Percentiles rank a stretch among this genome's conserved stretches.
Evolutionary conservation across 1,284 basidiomycete species (phyloP).

Genomic region (Irpex rosettiformis): DNA sequence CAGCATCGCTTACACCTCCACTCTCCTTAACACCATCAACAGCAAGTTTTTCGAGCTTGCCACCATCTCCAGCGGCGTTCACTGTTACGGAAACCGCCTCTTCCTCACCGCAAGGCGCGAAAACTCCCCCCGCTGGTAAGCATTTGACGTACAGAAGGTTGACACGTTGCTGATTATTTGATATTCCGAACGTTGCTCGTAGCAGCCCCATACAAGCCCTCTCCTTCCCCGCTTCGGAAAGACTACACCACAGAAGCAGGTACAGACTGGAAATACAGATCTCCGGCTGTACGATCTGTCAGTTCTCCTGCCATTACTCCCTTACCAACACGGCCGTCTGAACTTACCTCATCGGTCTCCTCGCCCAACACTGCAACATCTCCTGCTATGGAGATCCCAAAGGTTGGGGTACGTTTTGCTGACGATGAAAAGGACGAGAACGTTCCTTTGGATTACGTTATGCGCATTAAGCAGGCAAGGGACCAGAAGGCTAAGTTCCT

Average conservation of each 20-base stretch:
- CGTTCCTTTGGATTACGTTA: conserved; percentile 62
- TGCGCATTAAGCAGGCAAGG: conserved; percentile 65
- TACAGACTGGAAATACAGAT: conserved; percentile 15
- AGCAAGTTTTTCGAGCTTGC: conserved; percentile 7
- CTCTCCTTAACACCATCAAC: conserved; percentile 11
- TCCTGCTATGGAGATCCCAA: conserved; percentile 24
- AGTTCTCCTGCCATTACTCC: conserved; percentile 8
- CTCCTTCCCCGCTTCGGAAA: conserved; percentile 54
- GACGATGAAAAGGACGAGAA: conserved; percentile 63
- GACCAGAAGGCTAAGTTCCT: conserved; percentile 71
- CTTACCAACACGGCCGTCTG: conserved; percentile 11
- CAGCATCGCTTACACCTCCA: conserved; percentile 12
- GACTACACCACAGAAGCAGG: conserved; percentile 21
- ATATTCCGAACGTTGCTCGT: conserved; percentile 12
- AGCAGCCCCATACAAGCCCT: conserved; percentile 34
- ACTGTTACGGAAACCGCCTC: conserved; percentile 3
- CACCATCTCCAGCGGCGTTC: conserved; percentile 10
- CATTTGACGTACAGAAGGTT: conserved; percentile 8
- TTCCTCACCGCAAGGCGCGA: conserved; percentile 3
- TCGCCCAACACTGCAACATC: conserved; percentile 16
- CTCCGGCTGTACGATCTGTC: not conserved
- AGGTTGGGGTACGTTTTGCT: conserved; percentile 66
- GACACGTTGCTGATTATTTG: conserved; percentile 4
- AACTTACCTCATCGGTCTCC: conserved; percentile 6
- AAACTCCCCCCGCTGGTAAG: conserved; percentile 10